Evolutionary conservation across 1,284 basidiomycete species (phyloP).

Genomic region (Sporisorium exsertum): DNA sequence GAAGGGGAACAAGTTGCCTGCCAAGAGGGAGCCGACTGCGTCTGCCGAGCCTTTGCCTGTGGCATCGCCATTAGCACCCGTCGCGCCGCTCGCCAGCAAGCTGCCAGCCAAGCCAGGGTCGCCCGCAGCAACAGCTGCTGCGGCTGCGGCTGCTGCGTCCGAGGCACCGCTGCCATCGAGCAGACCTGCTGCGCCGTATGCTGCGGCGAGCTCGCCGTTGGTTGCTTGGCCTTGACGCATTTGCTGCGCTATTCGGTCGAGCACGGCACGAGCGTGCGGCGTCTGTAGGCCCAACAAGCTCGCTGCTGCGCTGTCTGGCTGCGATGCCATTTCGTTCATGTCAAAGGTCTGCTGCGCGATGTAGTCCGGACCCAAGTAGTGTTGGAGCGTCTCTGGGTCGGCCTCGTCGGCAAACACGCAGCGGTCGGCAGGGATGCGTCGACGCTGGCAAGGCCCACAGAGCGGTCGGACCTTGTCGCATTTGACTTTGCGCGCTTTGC

Average conservation of each 20-base stretch:
- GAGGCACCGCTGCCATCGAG: constrained; percentile 8
- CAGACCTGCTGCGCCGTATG: constrained; percentile 1
- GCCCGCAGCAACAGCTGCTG: constrained; percentile 17
- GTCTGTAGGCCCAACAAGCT: constrained; percentile 43
- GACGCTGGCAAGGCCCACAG: constrained; percentile 64
- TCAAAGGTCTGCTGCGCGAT: constrained; percentile 41
- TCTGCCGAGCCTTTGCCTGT: constrained; percentile 9
- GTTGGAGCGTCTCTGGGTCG: constrained; percentile 48
- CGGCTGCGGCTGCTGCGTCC: constrained; percentile 15
- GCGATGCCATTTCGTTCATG: constrained; percentile 19
- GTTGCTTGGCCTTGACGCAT: constrained; percentile 35
- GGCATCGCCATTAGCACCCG: constrained; percentile 4
- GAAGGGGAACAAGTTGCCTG: constrained; percentile 30
- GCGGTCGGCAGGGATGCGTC: constrained; percentile 54
- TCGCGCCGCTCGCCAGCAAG: constrained; percentile 7
- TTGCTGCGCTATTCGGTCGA: constrained; percentile 58
- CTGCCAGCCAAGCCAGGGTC: constrained; percentile 16
- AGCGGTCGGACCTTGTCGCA: constrained; percentile 64
- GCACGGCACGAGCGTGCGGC: constrained; percentile 54
- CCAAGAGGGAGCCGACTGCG: constrained; percentile 23
- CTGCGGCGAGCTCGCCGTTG: constrained; percentile 10
- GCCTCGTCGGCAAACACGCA: constrained; percentile 61
- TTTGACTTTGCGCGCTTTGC: constrained; percentile 62
- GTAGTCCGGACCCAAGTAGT: constrained; percentile 41
- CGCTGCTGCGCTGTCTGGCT: constrained; percentile 3